Base-by-base conservation (phyloP, 345 rosid species). In the Aegle marmelos region DNA sequence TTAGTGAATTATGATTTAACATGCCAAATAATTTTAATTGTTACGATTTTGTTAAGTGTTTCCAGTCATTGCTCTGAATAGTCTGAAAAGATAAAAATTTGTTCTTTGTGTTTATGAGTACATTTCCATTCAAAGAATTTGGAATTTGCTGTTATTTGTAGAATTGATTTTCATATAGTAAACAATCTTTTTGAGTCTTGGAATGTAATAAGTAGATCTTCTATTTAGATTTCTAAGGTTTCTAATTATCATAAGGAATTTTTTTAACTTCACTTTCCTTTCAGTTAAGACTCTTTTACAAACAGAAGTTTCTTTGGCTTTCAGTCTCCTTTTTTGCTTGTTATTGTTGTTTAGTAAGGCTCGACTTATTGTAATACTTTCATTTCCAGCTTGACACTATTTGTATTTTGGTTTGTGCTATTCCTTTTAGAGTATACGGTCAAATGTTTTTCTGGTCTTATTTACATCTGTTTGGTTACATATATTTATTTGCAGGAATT, bases 401-500 rank as follows among this genome's bases (percentile, higher is more conserved):
- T 34, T n/a, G 33, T 30, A 45, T 45, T 28, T 7, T 7, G 50
- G 28, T 10, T 39, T 62, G 10, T 22, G 10, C 25, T 7, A 1
- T 14, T 30, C n/a, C 31, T 41, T 21, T 57, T 21, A 30, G 9
- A 9, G 9, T 24, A 54, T 67, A 1, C 7, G 25, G 25, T 77
- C 72, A 53, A 30, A 8, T 77, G 50, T 22, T 62, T 34, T 4
- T 36, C 58, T 1, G 45, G n/a, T 14, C 64, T 36, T 72, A 9
- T 2, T 39, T 37, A 24, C n/a, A 33, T 4, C 68, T 39, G 30
- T 57, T 74, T 30, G 54, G 14, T 67, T 28, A 19, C 76, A 36
- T 45, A 1, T 45, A 45, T 45, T 45, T 4, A 77, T 61, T 73
- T 73, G 34, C 74, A 94, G 99, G 94, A 92, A 80, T 79, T 79